Base-by-base conservation (phyloP, 2,329 filamentous ascomycete genomes). In the Orbilia javanica region DNA sequence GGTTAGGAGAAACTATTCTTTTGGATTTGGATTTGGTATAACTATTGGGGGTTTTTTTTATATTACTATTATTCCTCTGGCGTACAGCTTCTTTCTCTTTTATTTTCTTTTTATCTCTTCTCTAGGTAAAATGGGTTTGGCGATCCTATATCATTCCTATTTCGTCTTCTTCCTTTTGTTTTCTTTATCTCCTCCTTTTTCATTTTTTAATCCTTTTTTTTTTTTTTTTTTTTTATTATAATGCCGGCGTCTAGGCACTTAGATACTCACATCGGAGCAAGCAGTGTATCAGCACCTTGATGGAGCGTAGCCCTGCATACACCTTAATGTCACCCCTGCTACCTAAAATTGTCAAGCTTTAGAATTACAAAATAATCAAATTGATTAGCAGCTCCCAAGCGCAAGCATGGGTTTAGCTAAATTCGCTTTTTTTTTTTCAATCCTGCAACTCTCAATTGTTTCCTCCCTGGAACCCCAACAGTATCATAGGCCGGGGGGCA, bases 181-280 rank as follows among this genome's bases (percentile, higher is more conserved):
- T 50, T 15, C 8, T 57, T 57, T 36, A n/a, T 7, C 1, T 34
- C n/a, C 42, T 22, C 25, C 42, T 10, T 50, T 50, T 20, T 50
- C 15, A 25, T 22, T 50, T 3, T 2, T 25, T n/a, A n/a, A n/a
- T n/a, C 13, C 8, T 57, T 57, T 36, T 27, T 7, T 2, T 34
- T 25, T 60, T 22, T 39, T 60, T 10, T 50, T 50, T 20, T 50
- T 25, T 50, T 22, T 50, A 13, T 2, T 25, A 25, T 25, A 25
- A 50, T 42, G 55, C 34, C 20, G 55, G 55, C 55, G 55, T 60
- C 55, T 5, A 60, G 52, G 55, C 55, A 60, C 13, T 60, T 60
- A 60, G 55, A 60, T 3, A 60, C 11, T 39, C 42, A 42, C 13
- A 27, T 20, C 15, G 10, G 55, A 20, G 20, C 55, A 60, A 42